A percentile compares a stretch with the other conserved stretches of the same genome.
Conservation (phyloP, 495 filamentous ascomycete species). For the Penicillium dipodomyicola region DNA sequence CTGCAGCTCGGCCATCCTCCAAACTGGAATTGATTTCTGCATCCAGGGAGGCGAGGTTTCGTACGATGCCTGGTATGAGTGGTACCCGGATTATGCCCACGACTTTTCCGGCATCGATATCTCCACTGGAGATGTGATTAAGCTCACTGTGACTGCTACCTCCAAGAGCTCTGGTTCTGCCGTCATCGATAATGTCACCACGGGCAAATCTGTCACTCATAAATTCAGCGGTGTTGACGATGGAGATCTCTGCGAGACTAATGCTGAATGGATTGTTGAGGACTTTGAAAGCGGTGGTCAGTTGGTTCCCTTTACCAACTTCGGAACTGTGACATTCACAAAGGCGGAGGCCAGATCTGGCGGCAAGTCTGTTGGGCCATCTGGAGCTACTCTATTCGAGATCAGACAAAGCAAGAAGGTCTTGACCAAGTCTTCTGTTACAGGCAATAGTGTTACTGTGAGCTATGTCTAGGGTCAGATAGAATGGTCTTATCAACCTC, state of each 20-base stretch:
- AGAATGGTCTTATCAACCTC: not conserved
- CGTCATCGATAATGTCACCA: slow-evolving; percentile 46
- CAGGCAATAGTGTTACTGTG: slow-evolving; percentile 2
- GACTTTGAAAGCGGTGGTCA: slow-evolving; percentile 24
- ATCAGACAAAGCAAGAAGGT: not conserved
- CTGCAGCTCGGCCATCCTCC: slow-evolving; percentile 47
- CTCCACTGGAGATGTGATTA: slow-evolving; percentile 44
- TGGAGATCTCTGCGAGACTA: slow-evolving; percentile 21
- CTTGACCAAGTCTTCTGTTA: slow-evolving; percentile 2
- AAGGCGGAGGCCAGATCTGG: not conserved
- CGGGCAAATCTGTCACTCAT: slow-evolving; percentile 45
- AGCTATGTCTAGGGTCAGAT: not conserved
- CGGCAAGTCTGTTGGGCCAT: not conserved
- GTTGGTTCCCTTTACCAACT: slow-evolving; percentile 7
- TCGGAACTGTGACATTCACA: slow-evolving; percentile 8
- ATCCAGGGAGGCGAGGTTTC: slow-evolving; percentile 28
- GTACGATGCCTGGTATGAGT: slow-evolving; percentile 57
- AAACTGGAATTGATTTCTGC: slow-evolving; percentile 55
- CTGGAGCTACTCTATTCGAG: slow-evolving; percentile 6
- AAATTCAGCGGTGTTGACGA: slow-evolving; percentile 33
- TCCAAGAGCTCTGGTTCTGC: slow-evolving; percentile 42
- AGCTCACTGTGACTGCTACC: slow-evolving; percentile 43
- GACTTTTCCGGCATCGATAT: slow-evolving; percentile 24
- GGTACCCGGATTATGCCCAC: slow-evolving; percentile 50
- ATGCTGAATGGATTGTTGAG: slow-evolving; percentile 60